phyloP scores from a whole-genome alignment of 768 basidiomycete species.

The Suillus bovinus region DNA sequence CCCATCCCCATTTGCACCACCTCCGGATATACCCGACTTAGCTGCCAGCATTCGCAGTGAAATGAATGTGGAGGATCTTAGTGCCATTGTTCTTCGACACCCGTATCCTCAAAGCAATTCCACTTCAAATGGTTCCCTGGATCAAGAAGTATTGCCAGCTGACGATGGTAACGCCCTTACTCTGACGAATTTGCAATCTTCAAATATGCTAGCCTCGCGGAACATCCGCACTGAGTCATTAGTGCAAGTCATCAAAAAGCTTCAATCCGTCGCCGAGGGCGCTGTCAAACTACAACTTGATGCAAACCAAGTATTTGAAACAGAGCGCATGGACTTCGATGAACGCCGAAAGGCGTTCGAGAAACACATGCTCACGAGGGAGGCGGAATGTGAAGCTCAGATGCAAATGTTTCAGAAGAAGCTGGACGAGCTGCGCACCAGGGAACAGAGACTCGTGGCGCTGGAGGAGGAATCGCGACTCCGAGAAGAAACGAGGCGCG shows the following conservation, averaged over 20 bases:
- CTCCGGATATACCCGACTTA: not conserved
- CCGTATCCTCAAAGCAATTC: conserved; percentile 10
- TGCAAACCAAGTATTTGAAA: conserved; percentile 17
- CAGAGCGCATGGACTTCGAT: conserved; percentile 13
- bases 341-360: conserved; percentile 24
- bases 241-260: conserved; percentile 14
- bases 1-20: conserved; percentile 14
- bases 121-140: conserved; percentile 3
- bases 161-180: not conserved
- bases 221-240: conserved; percentile 12
- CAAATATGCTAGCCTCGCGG: conserved; percentile 8
- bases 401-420: conserved; percentile 20
- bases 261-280: conserved; percentile 11
- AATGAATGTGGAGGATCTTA: not conserved
- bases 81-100: conserved; percentile 8
- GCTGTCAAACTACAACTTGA: conserved; percentile 19
- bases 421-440: conserved; percentile 22
- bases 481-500: conserved; percentile 26
- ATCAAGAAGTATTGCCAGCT: not conserved
- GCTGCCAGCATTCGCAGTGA: conserved; percentile 4
- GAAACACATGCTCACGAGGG: conserved; percentile 18
- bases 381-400: conserved; percentile 21
- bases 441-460: conserved; percentile 18
- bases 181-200: not conserved
- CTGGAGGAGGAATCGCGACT: conserved; percentile 26